Base-by-base conservation (phyloP, 805 yeast species). In the Yarrowia alimentaria region DNA sequence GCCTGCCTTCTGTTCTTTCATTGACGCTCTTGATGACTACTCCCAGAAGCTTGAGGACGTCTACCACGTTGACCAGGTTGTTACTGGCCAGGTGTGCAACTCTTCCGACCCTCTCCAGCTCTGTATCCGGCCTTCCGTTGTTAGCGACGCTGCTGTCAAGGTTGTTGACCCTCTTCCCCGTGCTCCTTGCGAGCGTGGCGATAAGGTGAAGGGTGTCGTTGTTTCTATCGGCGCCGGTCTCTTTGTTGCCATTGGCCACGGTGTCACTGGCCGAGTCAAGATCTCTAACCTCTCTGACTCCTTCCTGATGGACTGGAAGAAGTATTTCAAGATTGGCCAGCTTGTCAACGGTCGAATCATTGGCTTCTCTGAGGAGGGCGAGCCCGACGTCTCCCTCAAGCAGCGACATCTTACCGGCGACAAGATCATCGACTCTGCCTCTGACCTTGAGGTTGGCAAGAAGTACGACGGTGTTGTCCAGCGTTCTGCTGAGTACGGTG, bases 261-360 rank as follows among this genome's bases (percentile, higher is more conserved):
- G 74, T 1, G 71, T 85, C 19, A 78, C 78, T 58, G 97, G 90
- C 1, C 79, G 91, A 60, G 93, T 87, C 20, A 82, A 87, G 61
- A 80, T 88, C 43, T 67, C 83, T 33, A 90, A 90, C 63, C 70
- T 91, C 21, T 85, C 94, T 9, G 98, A 91, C 60, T 73, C 83
- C 1, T 86, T 70, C 60, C 69, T 88, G 62, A 84, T 83, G 60
- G 95, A 91, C 53, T 91, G 98, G 98, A 86, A 86, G 71, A 80
- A 80, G 56, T 77, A 73, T 56, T 87, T 75, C 75, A 74, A 75
- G 56, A 74, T 79, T 20, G 80, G 84, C 64, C 94, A 90, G 68
- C 69, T 76, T 11, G 88, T 91, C 8, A 61, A 72, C 40, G 96
- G 91, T 58, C 85, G 84, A 63, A 78, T 91, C 43, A 64, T 83